Base-by-base conservation (phyloP, 2,329 filamentous ascomycete species). In the Epichloe bromicola region DNA sequence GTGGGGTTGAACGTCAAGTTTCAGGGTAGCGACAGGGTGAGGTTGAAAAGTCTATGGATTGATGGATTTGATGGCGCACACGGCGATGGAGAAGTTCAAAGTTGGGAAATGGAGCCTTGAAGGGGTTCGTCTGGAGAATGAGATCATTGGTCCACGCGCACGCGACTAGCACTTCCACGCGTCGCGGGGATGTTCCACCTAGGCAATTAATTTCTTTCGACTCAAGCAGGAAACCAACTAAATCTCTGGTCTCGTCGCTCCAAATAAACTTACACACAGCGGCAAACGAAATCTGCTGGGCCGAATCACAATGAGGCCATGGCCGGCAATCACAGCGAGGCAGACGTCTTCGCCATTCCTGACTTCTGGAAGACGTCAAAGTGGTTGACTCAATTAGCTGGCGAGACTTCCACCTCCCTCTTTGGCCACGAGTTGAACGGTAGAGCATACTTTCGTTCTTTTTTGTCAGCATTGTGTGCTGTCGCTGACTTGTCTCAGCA, bases 341-440 rank as follows among this genome's bases (percentile, higher is more conserved):
- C 75, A 46, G 67, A 83, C 60, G 73, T 82, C 34, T 87, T 87
- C 60, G 74, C 76, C 39, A 79, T 82, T 44, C 79, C 79, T 39
- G 73, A 82, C 60, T 74, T 85, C 54, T 80, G 76, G 74, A 70
- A 69, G 51, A 67, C 73, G 26, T 79, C 82, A 2, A 71, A 67
- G 57, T 74, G 75, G 64, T 65, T 77, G 38, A 64, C 71, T 7
- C 55, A 61, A 45, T 34, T 61, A 20, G 53, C 52, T 20, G 48
- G 47, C 36, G 56, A 60, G 20, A 41, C 55, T 26, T 45, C 54
- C 17, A 52, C 59, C 41, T 54, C 61, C 8, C 74, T 78, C 59
- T 80, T 80, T 60, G 60, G 67, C 23, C 60, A 70, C 3, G 57
- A 70, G 5, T 52, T 72, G 3, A 58, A 60, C 48, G 59, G 68